Percentiles rank a stretch among this genome's conserved stretches.
phyloP scores from a whole-genome alignment of 441 rosid genomes.

The Populus hybrid region DNA sequence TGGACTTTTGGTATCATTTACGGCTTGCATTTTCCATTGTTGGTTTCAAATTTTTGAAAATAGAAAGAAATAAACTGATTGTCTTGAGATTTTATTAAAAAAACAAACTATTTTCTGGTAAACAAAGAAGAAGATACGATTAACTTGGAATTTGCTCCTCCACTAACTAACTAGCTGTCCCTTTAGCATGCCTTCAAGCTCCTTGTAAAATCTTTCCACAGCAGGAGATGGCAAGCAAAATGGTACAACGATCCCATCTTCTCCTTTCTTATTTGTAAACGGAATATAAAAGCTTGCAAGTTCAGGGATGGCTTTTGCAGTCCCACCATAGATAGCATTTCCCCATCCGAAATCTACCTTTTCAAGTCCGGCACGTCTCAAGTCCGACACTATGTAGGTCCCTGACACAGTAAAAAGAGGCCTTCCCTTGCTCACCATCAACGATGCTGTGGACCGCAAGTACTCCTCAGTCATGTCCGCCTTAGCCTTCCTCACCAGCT shows the following conservation, averaged over 20 bases:
- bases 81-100: too few relatives aligned
- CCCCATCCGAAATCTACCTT: slow-evolving; percentile 52
- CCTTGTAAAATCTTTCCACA: slow-evolving; percentile 35
- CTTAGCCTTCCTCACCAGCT: slow-evolving; percentile 30
- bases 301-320: slow-evolving; percentile 19
- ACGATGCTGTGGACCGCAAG: slow-evolving; percentile 31
- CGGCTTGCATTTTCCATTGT: too few relatives aligned
- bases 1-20: too few relatives aligned
- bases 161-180: neutral
- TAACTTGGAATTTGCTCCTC: neutral
- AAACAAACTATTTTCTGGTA: too few relatives aligned
- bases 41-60: too few relatives aligned
- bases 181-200: slow-evolving; percentile 14
- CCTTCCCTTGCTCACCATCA: slow-evolving; percentile 34
- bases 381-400: slow-evolving; percentile 28
- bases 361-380: slow-evolving; percentile 8
- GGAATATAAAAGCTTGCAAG: slow-evolving; percentile 19
- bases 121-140: neutral
- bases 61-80: too few relatives aligned
- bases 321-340: slow-evolving; percentile 31
- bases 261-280: slow-evolving; percentile 28
- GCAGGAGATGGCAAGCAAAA: slow-evolving; percentile 39
- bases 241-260: slow-evolving; percentile 32
- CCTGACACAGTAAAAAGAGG: slow-evolving; percentile 25
- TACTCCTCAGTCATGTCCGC: slow-evolving; percentile 19